Evolutionary conservation across 805 yeast genomes (phyloP).

Genomic region (Lipomyces orientalis): DNA sequence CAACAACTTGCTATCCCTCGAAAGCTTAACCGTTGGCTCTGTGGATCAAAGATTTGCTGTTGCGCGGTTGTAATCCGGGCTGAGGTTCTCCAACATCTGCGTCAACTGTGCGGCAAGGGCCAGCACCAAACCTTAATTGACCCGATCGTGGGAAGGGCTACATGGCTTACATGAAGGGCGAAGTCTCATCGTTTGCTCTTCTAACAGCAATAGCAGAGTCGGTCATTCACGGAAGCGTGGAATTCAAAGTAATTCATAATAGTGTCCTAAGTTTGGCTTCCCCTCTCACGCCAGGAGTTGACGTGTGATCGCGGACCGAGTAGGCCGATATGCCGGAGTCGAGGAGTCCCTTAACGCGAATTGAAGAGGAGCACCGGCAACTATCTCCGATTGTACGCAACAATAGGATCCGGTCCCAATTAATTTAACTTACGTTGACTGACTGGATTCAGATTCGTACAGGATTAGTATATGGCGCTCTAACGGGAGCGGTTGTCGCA

Average conservation of each 20-base stretch:
- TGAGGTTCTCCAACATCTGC: not conserved
- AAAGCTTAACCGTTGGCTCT: not conserved
- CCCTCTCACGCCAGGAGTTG: not conserved
- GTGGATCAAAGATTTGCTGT: not conserved
- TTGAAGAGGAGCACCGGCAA: conserved; percentile 3
- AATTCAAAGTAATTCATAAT: not conserved
- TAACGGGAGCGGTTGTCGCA: conserved; percentile 21
- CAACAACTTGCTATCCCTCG: not conserved
- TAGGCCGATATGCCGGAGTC: not conserved
- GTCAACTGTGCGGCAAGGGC: not conserved
- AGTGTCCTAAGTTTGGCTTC: not conserved
- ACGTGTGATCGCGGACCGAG: not conserved
- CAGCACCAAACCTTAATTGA: not conserved
- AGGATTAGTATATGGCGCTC: conserved; percentile 23
- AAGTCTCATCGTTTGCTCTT: not conserved
- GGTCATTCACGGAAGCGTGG: not conserved
- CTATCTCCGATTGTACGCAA: conserved; percentile 5
- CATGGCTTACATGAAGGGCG: not conserved
- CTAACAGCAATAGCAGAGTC: not conserved
- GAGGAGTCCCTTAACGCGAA: not conserved
- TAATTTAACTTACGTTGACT: not conserved
- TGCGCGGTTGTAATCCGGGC: not conserved
- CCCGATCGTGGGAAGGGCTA: no score
- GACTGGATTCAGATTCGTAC: conserved; percentile 7
- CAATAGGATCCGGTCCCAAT: not conserved